A percentile compares a stretch with the other conserved stretches of the same genome.
phyloP scores from a whole-genome alignment of 352 stramenopile genomes.

The Thalassiosira exigua region DNA sequence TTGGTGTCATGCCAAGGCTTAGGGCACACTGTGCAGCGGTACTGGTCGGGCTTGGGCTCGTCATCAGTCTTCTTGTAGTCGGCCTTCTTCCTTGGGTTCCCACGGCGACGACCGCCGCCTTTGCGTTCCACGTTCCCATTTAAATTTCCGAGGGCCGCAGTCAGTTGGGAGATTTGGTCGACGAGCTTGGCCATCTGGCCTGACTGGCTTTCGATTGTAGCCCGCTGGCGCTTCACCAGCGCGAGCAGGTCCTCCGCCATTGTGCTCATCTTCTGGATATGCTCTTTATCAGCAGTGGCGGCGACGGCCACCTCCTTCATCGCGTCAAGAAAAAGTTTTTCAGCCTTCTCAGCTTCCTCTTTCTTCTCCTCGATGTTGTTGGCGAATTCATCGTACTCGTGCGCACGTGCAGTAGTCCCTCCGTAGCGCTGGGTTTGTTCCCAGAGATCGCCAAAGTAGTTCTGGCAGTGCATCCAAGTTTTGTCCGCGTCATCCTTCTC shows the following conservation, averaged over 20 bases:
- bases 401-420: neutral
- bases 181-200: neutral
- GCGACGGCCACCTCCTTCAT: neutral
- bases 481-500: neutral
- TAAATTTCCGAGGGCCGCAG: neutral
- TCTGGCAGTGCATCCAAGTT: neutral
- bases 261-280: neutral
- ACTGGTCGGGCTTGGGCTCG: neutral
- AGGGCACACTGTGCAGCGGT: too few species aligned
- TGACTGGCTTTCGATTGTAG: neutral
- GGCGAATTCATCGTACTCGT: neutral
- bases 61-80: neutral
- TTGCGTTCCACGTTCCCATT: neutral
- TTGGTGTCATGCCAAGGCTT: neutral
- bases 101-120: too few species aligned
- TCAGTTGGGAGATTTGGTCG: too few species aligned
- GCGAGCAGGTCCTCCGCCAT: neutral
- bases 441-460: constrained; percentile 4
- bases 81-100: neutral
- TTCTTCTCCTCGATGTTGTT: neutral
- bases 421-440: constrained; percentile 1
- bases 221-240: neutral
- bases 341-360: neutral
- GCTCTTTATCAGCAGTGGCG: constrained; percentile 11
- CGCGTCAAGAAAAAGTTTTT: neutral